These are phyloP conservation scores for Pichia cephalocereana DNA, from an alignment of 805 yeast genomes.

Conservation along the genomic window DNA sequence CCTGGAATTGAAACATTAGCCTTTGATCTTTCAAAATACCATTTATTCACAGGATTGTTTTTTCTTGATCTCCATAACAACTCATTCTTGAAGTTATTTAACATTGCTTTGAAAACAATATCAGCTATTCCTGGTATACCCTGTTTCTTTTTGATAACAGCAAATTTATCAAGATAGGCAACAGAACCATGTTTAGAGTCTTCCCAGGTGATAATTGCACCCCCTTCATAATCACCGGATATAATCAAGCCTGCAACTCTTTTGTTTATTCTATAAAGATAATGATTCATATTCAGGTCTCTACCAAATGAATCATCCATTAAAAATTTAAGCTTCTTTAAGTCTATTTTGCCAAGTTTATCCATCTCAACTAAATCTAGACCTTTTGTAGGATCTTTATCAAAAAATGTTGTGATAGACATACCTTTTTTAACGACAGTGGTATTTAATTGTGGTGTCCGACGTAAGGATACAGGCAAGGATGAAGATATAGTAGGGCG, in stretches of 20 bases:
- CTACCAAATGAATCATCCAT: conserved; percentile 76
- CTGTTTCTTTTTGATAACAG: conserved; percentile 73
- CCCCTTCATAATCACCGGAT: conserved; percentile 93
- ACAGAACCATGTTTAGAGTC: conserved; percentile 25
- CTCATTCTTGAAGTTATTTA: conserved; percentile 58
- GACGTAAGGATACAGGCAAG: conserved; percentile 54
- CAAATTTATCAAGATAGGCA: conserved; percentile 90
- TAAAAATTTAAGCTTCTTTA: conserved; percentile 46
- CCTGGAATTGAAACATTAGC: conserved; percentile 50
- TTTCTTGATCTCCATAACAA: conserved; percentile 85
- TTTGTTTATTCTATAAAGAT: conserved; percentile 55
- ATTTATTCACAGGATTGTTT: conserved; percentile 86
- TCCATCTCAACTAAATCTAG: conserved; percentile 33
- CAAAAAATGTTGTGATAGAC: conserved; percentile 37
- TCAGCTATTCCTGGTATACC: conserved; percentile 94
- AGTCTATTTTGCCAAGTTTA: conserved; percentile 35
- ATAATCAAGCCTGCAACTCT: conserved; percentile 68
- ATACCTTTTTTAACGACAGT: conserved; percentile 76
- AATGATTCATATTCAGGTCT: conserved; percentile 54
- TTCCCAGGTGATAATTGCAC: conserved; percentile 77
- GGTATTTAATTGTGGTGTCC: conserved; percentile 59
- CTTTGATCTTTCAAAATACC: conserved; percentile 90
- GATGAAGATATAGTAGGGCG: conserved; percentile 87
- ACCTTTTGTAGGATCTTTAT: conserved; percentile 24
- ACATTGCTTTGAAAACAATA: conserved; percentile 75